Percentiles rank a stretch among this genome's conserved stretches.
Evolutionary conservation across 2,329 filamentous ascomycete genomes (phyloP).

Genomic region (Sporothrix luriei): DNA sequence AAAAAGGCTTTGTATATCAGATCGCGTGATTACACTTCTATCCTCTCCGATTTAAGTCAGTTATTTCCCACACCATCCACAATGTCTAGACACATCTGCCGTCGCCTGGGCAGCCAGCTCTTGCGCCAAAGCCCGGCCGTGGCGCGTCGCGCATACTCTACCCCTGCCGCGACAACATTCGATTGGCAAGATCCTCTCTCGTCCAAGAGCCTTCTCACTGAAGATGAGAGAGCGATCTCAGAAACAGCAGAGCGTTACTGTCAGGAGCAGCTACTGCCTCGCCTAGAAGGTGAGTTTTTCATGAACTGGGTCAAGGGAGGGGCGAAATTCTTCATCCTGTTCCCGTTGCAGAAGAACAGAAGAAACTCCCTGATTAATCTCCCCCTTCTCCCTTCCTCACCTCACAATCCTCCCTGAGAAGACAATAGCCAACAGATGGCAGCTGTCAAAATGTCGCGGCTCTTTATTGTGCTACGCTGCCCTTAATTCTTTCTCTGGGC

Average conservation of each 20-base stretch:
- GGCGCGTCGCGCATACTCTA: constrained; percentile 33
- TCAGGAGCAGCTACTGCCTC: constrained; percentile 82
- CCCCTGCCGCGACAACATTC: constrained; percentile 51
- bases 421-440: neutral
- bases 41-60: neutral
- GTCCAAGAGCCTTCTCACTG: constrained; percentile 74
- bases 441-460: neutral
- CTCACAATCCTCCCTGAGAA: constrained; percentile 24
- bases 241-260: constrained; percentile 93
- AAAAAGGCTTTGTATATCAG: neutral
- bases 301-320: neutral
- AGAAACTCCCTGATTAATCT: constrained; percentile 25
- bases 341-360: neutral
- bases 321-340: constrained; percentile 13
- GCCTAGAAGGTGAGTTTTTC: constrained; percentile 74
- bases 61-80: neutral
- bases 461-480: constrained; percentile 6
- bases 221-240: constrained; percentile 86
- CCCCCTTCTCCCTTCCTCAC: constrained; percentile 9
- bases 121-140: constrained; percentile 30
- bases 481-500: constrained; percentile 3
- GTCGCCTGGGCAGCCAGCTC: constrained; percentile 31
- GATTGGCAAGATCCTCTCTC: constrained; percentile 91
- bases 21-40: neutral
- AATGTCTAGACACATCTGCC: constrained; percentile 35